Base-by-base conservation (phyloP, 805 yeast species). In the Candida stauntonica region DNA sequence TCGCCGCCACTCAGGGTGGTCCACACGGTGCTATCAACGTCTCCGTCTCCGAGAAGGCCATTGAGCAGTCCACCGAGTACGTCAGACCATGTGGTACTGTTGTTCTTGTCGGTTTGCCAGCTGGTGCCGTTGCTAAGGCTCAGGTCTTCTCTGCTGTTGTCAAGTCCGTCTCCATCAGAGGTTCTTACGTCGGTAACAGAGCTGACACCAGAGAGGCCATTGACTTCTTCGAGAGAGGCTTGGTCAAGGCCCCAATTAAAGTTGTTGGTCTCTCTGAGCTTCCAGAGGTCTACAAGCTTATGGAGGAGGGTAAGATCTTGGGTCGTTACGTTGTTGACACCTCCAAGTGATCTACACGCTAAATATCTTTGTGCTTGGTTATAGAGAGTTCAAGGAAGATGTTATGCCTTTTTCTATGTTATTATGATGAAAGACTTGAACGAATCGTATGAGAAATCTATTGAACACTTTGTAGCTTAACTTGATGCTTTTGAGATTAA, bases 291-390 rank as follows among this genome's bases (percentile, higher is more conserved):
- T 75, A 72, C 62, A 65, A 71, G 39, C 60, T 71, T 58, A 75
- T 75, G 81, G 76, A 70, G 52, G 58, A 66, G 42, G 77, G 77
- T 34, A 68, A 72, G 61, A 70, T 75, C 47, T 46, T 64, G 47
- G 95, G 95, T 52, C 77, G 95, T 68, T 79, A 80, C 59, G 96
- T 86, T 38, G 78, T 86, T 45, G 95, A 87, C 66, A 81, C 85
- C 26, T 60, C 76, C 46, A 77, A 77, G 62, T 79, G 63, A 39
- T 19, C 14, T 15, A 9, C 7, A 34, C 19, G 12, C 17, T 5
- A 7, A 8, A 7, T 11, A 8, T 7, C 24, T 21, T 11, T 21
- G 24, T 21, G 24, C 24, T 21, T 21, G 24, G 24, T 8, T 21
- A 21, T 21, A 21, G 24, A 21, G 24, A 21, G 24, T 11, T 7